These are phyloP conservation scores for Pelargonium fulgidum DNA, from an alignment of 441 rosid species.

Conservation along the genomic window DNA sequence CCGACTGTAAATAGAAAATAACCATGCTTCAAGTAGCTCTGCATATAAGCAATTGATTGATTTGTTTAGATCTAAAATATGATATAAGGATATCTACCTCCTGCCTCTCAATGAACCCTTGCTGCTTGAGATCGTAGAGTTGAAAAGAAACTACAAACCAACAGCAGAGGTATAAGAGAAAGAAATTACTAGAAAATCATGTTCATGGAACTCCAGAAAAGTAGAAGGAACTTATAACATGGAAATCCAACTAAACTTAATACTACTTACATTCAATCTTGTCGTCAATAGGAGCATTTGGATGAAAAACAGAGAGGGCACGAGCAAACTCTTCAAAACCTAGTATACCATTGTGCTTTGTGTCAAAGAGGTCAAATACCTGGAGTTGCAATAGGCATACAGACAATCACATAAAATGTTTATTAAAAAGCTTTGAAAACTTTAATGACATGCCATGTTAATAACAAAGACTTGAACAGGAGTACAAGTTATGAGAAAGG, in stretches of 20 bases:
- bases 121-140: conserved; percentile 88
- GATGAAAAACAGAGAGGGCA: conserved; percentile 92
- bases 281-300: conserved; percentile 83
- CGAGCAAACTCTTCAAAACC: conserved; percentile 97
- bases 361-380: conserved; percentile 94
- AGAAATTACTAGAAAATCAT: neutral
- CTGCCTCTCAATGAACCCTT: conserved; percentile 89
- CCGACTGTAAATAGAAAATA: neutral
- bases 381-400: conserved; percentile 28
- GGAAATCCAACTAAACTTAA: conserved; percentile 8
- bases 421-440: neutral
- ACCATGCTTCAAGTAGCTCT: neutral
- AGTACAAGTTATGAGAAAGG: conserved; percentile 8
- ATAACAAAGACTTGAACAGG: neutral
- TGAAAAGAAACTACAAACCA: conserved; percentile 73
- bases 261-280: conserved; percentile 52
- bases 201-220: neutral
- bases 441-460: too few relatives aligned
- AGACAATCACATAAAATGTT: conserved; percentile 7
- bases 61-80: neutral
- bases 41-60: neutral
- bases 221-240: conserved; percentile 7
- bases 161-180: conserved; percentile 14
- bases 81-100: conserved; percentile 39
- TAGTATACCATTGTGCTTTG: conserved; percentile 88